A percentile compares a stretch with the other conserved stretches of the same genome.
phyloP scores from a whole-genome alignment of 2,329 filamentous ascomycete species.

The Paecilomyces variotii region DNA sequence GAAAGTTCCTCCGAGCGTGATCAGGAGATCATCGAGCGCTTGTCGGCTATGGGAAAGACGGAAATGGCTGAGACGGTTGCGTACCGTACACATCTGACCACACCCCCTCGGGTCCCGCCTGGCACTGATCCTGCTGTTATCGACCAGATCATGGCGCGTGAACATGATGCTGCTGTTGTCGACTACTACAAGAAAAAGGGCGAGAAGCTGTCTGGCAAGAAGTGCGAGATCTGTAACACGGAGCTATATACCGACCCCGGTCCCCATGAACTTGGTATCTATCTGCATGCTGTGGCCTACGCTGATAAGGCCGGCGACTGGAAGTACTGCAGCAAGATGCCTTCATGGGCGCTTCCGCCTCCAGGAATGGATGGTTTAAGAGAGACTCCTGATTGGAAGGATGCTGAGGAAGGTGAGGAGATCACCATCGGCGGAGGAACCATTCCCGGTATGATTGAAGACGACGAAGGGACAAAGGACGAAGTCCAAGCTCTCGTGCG shows the following conservation, averaged over 20 bases:
- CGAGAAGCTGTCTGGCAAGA: constrained; percentile 82
- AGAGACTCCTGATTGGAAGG: constrained; percentile 47
- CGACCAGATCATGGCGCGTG: constrained; percentile 34
- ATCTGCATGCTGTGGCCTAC: constrained; percentile 86
- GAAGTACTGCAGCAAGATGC: constrained; percentile 79
- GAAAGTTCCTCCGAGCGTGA: constrained; percentile 67
- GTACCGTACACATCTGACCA: constrained; percentile 56
- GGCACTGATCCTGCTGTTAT: constrained; percentile 29
- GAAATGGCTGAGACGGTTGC: constrained; percentile 84
- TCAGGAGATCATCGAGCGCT: constrained; percentile 77
- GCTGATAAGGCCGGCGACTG: constrained; percentile 74
- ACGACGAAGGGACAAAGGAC: constrained; percentile 8
- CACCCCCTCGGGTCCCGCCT: constrained; percentile 28
- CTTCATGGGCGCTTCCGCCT: constrained; percentile 79
- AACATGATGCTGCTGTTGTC: constrained; percentile 75
- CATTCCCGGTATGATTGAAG: constrained; percentile 18
- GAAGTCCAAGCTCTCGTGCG: constrained; percentile 22
- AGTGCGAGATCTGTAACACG: constrained; percentile 74
- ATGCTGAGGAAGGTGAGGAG: constrained; percentile 29
- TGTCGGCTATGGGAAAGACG: constrained; percentile 87
- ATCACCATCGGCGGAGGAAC: constrained; percentile 30
- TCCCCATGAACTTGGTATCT: constrained; percentile 80
- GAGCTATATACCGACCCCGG: constrained; percentile 91
- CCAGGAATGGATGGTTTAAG: constrained; percentile 62
- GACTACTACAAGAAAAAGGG: constrained; percentile 84